Conservation (phyloP, 352 stramenopile genomes). For the Aphanomyces invadans region DNA sequence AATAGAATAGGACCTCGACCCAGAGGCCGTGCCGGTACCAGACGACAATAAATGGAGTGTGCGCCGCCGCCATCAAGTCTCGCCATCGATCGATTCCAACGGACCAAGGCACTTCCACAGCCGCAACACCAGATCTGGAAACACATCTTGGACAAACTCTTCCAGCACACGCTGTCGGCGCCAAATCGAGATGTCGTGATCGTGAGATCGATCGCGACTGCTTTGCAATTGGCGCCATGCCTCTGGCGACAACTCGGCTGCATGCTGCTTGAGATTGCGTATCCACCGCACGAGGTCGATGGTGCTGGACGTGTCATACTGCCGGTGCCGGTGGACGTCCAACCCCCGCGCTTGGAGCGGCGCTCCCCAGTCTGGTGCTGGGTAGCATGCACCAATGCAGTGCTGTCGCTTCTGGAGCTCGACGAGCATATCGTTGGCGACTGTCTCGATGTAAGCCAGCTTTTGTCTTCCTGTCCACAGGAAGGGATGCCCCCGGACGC, state of each 20-base stretch:
- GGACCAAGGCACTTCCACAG: not conserved
- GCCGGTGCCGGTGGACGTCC: not conserved
- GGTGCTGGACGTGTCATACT: not conserved
- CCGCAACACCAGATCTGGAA: conserved; percentile 1
- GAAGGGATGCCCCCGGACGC: not conserved
- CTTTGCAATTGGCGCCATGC: not conserved
- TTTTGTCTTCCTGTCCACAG: not conserved
- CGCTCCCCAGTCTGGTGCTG: not conserved
- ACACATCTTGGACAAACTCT: not conserved
- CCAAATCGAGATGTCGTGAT: not conserved
- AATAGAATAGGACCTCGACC: too few relatives aligned
- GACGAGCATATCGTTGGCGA: not conserved
- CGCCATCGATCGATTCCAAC: not conserved
- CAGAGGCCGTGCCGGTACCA: too few relatives aligned
- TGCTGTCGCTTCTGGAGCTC: not conserved
- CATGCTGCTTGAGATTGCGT: conserved; percentile 17
- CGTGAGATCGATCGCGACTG: too few relatives aligned
- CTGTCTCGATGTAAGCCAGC: conserved; percentile 1
- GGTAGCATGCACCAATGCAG: too few relatives aligned
- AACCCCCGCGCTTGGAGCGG: not conserved
- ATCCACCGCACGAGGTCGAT: conserved; percentile 13
- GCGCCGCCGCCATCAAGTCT: too few relatives aligned
- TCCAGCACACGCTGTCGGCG: not conserved
- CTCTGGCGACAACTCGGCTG: not conserved
- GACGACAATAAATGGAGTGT: too few relatives aligned